These are phyloP conservation scores for Chlamydomonas schloesseri DNA, from an alignment of 139 green algal genomes.

Conservation along the genomic window DNA sequence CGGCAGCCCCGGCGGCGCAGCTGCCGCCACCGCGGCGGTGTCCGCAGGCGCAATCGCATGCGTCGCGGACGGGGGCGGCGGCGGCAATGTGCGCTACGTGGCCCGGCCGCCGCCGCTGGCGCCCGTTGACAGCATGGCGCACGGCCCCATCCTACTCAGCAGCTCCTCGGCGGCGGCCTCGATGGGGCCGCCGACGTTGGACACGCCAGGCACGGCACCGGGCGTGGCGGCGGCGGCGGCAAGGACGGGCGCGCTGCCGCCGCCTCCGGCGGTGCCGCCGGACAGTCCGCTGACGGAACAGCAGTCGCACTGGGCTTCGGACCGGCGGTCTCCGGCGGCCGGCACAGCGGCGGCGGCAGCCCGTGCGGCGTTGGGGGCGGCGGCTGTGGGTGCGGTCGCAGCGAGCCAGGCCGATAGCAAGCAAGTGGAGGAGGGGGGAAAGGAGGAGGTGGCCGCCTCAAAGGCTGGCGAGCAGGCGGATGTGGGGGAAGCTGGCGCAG, in stretches of 20 bases:
- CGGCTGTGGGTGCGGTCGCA: not conserved
- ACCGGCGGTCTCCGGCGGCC: no score
- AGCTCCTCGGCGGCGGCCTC: not conserved
- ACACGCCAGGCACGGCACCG: no score
- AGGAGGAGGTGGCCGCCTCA: not conserved
- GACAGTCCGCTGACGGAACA: not conserved
- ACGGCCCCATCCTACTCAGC: not conserved
- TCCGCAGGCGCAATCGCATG: no score
- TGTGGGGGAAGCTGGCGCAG: no score
- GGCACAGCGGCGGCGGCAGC: not conserved
- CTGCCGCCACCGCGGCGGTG: no score
- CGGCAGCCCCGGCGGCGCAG: no score
- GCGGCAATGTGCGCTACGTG: not conserved
- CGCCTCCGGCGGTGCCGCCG: not conserved
- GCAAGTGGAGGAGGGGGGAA: no score
- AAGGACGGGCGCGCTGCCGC: no score
- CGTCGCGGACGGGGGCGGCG: no score
- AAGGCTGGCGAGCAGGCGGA: not conserved
- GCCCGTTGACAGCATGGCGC: not conserved
- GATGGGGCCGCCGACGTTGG: not conserved
- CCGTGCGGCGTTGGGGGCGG: not conserved
- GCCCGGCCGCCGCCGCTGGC: conserved; percentile 5
- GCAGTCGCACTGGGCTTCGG: no score
- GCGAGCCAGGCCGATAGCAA: not conserved
- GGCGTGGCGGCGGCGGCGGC: not conserved